Percentiles rank a stretch among this genome's conserved stretches.
Evolutionary conservation across 257 asterid genomes (phyloP).

Genomic region (Perilla frutescens): DNA sequence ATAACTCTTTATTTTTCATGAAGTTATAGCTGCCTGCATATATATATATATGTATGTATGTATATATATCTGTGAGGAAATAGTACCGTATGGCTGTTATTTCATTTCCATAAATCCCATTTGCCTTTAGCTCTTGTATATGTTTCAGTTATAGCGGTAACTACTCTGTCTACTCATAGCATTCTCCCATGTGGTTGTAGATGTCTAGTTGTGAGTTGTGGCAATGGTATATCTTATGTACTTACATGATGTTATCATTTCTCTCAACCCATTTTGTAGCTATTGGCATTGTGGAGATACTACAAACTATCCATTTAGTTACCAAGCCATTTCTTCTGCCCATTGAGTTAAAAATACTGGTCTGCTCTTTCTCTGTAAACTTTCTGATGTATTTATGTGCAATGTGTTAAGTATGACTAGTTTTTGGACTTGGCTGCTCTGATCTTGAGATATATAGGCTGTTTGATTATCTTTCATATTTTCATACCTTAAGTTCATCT

Average conservation of each 20-base stretch:
- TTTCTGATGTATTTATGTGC: background rate
- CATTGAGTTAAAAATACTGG: constrained; percentile 4
- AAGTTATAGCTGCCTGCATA: constrained; percentile 6
- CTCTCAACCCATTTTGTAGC: background rate
- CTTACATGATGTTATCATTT: constrained; percentile 4
- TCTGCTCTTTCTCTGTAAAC: constrained; percentile 1
- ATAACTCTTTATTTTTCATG: background rate
- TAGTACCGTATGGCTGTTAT: background rate
- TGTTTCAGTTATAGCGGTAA: background rate
- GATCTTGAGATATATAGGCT: constrained; percentile 17
- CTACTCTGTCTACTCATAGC: background rate
- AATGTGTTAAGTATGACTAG: background rate
- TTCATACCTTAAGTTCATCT: constrained; percentile 27
- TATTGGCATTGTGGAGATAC: constrained; percentile 1
- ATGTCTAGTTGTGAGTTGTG: background rate
- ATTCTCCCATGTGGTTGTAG: background rate
- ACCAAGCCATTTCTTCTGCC: background rate
- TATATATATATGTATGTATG: too few relatives aligned
- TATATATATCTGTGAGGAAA: background rate
- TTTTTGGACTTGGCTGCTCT: constrained; percentile 6
- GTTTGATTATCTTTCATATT: constrained; percentile 21
- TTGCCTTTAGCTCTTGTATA: constrained; percentile 7
- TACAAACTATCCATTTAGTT: constrained; percentile 6
- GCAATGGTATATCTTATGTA: background rate
- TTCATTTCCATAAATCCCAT: constrained; percentile 8